Evolutionary conservation across 2,329 filamentous ascomycete genomes (phyloP).

Genomic region (Penicillium paneum): DNA sequence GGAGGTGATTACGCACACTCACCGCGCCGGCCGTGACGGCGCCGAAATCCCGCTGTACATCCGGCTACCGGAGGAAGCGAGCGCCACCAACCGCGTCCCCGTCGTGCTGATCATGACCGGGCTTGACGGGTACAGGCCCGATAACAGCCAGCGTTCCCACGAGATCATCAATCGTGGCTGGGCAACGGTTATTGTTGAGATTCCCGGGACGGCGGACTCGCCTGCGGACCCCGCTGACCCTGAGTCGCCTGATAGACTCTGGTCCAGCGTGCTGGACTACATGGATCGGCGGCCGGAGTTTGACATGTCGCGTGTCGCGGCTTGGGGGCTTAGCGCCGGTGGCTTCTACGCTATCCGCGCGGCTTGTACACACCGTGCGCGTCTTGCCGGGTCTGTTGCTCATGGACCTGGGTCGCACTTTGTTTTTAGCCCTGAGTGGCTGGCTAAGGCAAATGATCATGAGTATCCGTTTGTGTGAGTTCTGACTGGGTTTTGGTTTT

Average conservation of each 20-base stretch:
- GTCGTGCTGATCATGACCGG: conserved; percentile 57
- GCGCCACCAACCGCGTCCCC: conserved; percentile 46
- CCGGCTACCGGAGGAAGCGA: conserved; percentile 53
- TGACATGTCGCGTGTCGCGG: conserved; percentile 56
- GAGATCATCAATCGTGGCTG: conserved; percentile 63
- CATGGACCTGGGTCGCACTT: conserved; percentile 63
- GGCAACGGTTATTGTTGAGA: conserved; percentile 61
- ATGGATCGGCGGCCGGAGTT: conserved; percentile 52
- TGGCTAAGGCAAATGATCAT: conserved; percentile 60
- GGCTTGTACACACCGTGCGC: conserved; percentile 62
- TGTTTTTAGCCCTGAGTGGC: conserved; percentile 59
- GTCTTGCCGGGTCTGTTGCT: conserved; percentile 56
- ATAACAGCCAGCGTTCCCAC: conserved; percentile 52
- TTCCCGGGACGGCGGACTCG: conserved; percentile 66
- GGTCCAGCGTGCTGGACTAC: conserved; percentile 62
- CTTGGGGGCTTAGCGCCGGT: conserved; percentile 64
- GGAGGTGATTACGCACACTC: conserved; percentile 58
- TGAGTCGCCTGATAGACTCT: conserved; percentile 58
- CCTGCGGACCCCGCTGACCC: conserved; percentile 63
- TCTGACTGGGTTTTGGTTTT: neutral
- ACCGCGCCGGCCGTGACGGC: conserved; percentile 52
- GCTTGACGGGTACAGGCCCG: conserved; percentile 58
- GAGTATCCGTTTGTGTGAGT: conserved; percentile 62
- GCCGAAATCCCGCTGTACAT: conserved; percentile 62
- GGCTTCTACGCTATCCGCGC: conserved; percentile 66